phyloP scores from a whole-genome alignment of 495 filamentous ascomycete species.

The Penicillium atrosanguineum region DNA sequence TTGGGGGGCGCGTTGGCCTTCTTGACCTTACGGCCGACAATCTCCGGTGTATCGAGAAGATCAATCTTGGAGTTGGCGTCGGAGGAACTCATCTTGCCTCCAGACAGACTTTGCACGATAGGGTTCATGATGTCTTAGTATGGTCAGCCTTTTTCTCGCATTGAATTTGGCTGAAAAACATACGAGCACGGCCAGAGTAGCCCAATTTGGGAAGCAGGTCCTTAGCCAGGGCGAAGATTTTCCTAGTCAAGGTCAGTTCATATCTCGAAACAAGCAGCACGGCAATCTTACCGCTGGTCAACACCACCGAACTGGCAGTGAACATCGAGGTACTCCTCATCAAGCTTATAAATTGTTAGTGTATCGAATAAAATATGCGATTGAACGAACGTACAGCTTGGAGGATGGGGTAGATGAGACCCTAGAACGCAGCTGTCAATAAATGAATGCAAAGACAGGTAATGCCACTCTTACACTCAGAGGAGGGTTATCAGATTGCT shows the following conservation, averaged over 20 bases:
- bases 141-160: constrained; percentile 32
- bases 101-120: constrained; percentile 81
- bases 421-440: not conserved
- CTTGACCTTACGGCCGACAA: constrained; percentile 72
- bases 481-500: constrained; percentile 74
- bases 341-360: constrained; percentile 40
- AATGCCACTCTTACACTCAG: constrained; percentile 46
- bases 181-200: constrained; percentile 40
- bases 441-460: not conserved
- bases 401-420: constrained; percentile 74
- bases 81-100: constrained; percentile 71
- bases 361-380: not conserved
- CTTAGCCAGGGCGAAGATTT: constrained; percentile 80
- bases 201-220: constrained; percentile 46
- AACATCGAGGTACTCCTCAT: constrained; percentile 85
- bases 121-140: constrained; percentile 69
- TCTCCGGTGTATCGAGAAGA: constrained; percentile 72
- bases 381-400: constrained; percentile 68
- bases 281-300: not conserved
- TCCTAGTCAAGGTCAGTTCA: constrained; percentile 28
- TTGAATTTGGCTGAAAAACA: constrained; percentile 28
- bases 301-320: constrained; percentile 68
- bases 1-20: constrained; percentile 76
- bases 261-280: constrained; percentile 29
- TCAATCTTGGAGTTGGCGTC: constrained; percentile 63